These are phyloP conservation scores for Ogataea nonfermentans DNA, from an alignment of 805 yeast species.

Conservation along the genomic window DNA sequence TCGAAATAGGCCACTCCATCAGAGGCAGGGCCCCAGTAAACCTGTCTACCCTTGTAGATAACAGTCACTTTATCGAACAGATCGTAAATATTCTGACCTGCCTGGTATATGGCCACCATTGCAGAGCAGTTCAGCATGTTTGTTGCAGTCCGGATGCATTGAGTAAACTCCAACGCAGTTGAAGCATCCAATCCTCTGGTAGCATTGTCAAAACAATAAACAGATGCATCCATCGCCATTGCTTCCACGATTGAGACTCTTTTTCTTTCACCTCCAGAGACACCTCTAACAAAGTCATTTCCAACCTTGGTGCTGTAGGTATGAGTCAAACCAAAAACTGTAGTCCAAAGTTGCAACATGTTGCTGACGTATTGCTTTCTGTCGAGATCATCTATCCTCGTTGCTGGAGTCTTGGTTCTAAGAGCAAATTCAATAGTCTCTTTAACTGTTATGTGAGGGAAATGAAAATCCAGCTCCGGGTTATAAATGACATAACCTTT, in stretches of 20 bases:
- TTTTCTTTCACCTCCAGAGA: slow-evolving; percentile 72
- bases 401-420: slow-evolving; percentile 54
- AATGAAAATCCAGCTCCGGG: slow-evolving; percentile 57
- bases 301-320: slow-evolving; percentile 64
- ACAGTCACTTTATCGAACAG: slow-evolving; percentile 61
- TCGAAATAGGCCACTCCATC: slow-evolving; percentile 54
- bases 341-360: slow-evolving; percentile 46
- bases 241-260: slow-evolving; percentile 71
- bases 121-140: slow-evolving; percentile 54
- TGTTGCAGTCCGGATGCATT: slow-evolving; percentile 58
- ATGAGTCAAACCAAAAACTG: slow-evolving; percentile 58
- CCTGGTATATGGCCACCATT: slow-evolving; percentile 65
- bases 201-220: slow-evolving; percentile 67
- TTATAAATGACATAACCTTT: slow-evolving; percentile 51
- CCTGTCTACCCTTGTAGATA: slow-evolving; percentile 58
- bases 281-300: slow-evolving; percentile 64
- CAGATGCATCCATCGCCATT: slow-evolving; percentile 48
- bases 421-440: slow-evolving; percentile 57
- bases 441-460: slow-evolving; percentile 53
- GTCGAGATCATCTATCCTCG: slow-evolving; percentile 39
- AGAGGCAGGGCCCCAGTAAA: slow-evolving; percentile 54
- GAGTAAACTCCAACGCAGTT: slow-evolving; percentile 63
- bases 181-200: slow-evolving; percentile 74
- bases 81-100: slow-evolving; percentile 61
- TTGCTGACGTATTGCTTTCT: slow-evolving; percentile 40